A percentile compares a stretch with the other conserved stretches of the same genome.
phyloP scores from a whole-genome alignment of 176 grass and related monocot genomes.

The Cocos nucifera region DNA sequence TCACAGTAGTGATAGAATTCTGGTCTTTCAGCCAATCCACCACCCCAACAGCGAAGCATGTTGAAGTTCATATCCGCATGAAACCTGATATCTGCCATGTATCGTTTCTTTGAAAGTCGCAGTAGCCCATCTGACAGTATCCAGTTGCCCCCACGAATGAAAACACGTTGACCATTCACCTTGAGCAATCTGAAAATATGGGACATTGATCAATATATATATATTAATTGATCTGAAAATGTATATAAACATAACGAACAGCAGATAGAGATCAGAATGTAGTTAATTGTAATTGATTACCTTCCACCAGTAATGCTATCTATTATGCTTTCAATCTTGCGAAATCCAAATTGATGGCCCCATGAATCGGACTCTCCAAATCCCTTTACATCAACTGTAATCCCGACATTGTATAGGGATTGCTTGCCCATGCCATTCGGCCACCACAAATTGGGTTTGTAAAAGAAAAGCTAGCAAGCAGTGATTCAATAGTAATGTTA shows the following conservation, averaged over 20 bases:
- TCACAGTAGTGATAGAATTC: slow-evolving; percentile 92
- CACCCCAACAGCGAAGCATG: slow-evolving; percentile 96
- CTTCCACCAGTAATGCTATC: slow-evolving; percentile 82
- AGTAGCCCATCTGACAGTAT: slow-evolving; percentile 93
- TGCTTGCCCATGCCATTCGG: slow-evolving; percentile 97
- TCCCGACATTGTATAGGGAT: slow-evolving; percentile 68
- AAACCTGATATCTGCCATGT: slow-evolving; percentile 90
- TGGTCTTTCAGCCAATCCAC: slow-evolving; percentile 78
- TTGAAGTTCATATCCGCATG: slow-evolving; percentile 98
- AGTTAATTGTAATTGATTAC: slow-evolving; percentile 22
- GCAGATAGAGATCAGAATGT: too few species aligned
- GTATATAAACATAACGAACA: too few species aligned
- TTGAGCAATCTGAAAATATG: slow-evolving; percentile 63
- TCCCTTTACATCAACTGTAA: slow-evolving; percentile 75
- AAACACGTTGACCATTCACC: slow-evolving; percentile 83
- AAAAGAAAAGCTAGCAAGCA: slow-evolving; percentile 73
- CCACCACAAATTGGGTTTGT: slow-evolving; percentile 97
- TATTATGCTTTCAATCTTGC: slow-evolving; percentile 80
- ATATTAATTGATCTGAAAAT: too few species aligned
- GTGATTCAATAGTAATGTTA: slow-evolving; percentile 4
- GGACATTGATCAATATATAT: too few species aligned
- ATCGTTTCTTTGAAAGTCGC: slow-evolving; percentile 71
- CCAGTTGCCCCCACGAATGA: slow-evolving; percentile 97
- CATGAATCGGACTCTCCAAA: slow-evolving; percentile 88
- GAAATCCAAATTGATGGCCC: slow-evolving; percentile 70